Evolutionary conservation across 1,284 basidiomycete species (phyloP).

Genomic region (Phellinidium pouzarii): DNA sequence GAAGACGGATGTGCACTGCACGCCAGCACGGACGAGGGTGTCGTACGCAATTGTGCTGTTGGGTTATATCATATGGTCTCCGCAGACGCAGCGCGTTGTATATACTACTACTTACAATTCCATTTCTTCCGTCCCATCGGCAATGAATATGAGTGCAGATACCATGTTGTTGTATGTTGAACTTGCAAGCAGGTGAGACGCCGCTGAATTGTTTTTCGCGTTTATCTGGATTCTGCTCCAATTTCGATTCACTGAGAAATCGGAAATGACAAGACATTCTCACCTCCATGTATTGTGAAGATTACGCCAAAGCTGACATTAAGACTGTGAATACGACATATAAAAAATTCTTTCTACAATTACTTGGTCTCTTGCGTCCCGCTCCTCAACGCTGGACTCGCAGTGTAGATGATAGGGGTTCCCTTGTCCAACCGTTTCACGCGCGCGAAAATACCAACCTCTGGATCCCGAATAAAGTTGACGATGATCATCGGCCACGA

Average conservation of each 20-base stretch:
- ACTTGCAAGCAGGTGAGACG: not conserved
- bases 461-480: conserved; percentile 87
- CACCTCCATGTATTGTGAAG: not conserved
- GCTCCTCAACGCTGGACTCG: not conserved
- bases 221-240: not conserved
- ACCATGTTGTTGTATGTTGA: conserved; percentile 31
- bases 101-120: conserved; percentile 59
- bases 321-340: not conserved
- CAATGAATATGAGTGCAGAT: conserved; percentile 69
- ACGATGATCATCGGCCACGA: conserved; percentile 94
- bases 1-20: conserved; percentile 58
- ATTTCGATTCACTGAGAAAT: not conserved
- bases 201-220: not conserved
- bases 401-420: not conserved
- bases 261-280: not conserved
- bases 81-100: not conserved
- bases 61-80: not conserved
- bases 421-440: conserved; percentile 32
- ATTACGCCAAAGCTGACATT: not conserved
- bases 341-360: not conserved
- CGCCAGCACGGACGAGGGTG: conserved; percentile 69
- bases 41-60: conserved; percentile 74
- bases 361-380: not conserved
- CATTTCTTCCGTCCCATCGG: conserved; percentile 88
- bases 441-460: conserved; percentile 62